phyloP scores from a whole-genome alignment of 176 grass and related monocot species.

The Melocanna baccifera region DNA sequence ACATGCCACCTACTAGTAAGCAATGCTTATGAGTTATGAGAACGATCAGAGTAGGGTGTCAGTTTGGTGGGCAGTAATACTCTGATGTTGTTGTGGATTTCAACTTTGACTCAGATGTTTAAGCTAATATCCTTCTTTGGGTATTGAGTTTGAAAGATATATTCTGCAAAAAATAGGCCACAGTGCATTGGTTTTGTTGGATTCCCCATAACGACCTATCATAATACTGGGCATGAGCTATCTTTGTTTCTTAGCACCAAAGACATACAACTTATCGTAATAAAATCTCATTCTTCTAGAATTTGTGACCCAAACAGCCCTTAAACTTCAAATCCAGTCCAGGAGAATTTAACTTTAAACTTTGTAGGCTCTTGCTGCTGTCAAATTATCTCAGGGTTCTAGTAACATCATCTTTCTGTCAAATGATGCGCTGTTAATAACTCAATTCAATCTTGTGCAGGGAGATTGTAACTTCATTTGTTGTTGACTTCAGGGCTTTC shows the following conservation, averaged over 20 bases:
- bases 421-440: constrained; percentile 16
- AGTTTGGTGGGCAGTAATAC: not conserved
- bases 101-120: not conserved
- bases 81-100: not conserved
- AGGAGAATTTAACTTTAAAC: not conserved
- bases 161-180: not conserved
- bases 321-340: not conserved
- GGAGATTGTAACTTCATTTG: constrained; percentile 85
- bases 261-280: not conserved
- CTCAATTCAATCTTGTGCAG: constrained; percentile 54
- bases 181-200: not conserved
- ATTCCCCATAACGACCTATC: not conserved
- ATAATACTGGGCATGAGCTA: not conserved
- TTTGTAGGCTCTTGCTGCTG: constrained; percentile 1
- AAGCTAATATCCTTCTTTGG: not conserved
- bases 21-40: not conserved
- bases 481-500: constrained; percentile 91
- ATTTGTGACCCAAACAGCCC: not conserved
- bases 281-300: not conserved
- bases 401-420: not conserved
- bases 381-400: constrained; percentile 13
- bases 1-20: not conserved
- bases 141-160: not conserved
- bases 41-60: not conserved
- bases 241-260: constrained; percentile 4